Percentiles rank a stretch among this genome's conserved stretches.
These are phyloP conservation scores for Myrica gale DNA, from an alignment of 306 rosid genomes.

Conservation along the genomic window DNA sequence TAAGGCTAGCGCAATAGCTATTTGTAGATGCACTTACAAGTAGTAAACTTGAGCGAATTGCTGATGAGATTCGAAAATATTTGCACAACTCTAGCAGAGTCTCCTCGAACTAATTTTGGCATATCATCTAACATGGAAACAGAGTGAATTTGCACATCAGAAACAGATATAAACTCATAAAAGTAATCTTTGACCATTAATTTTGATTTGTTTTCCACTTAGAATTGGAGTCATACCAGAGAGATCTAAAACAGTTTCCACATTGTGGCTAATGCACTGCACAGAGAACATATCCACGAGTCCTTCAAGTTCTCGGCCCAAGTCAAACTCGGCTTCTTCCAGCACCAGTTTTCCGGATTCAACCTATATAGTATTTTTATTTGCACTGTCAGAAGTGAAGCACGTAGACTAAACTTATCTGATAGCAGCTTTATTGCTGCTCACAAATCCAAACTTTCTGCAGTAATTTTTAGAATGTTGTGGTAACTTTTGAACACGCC, in stretches of 20 bases:
- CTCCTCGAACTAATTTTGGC: too few relatives aligned
- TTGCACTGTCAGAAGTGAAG: constrained; percentile 10
- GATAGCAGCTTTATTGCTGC: neutral
- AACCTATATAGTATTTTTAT: constrained; percentile 48
- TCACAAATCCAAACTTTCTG: neutral
- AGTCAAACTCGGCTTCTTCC: constrained; percentile 90
- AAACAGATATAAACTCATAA: constrained; percentile 7
- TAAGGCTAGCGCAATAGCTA: too few relatives aligned
- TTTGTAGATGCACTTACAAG: too few relatives aligned
- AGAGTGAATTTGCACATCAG: constrained; percentile 16
- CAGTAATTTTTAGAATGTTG: too few relatives aligned
- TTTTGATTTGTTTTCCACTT: constrained; percentile 14
- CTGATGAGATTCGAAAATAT: too few relatives aligned
- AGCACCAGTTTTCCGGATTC: constrained; percentile 95
- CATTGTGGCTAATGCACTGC: constrained; percentile 93
- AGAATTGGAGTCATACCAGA: constrained; percentile 56
- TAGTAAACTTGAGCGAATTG: too few relatives aligned
- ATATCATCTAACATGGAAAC: too few relatives aligned
- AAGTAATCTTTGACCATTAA: constrained; percentile 13
- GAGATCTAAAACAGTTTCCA: constrained; percentile 89
- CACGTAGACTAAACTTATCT: neutral
- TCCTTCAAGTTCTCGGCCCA: constrained; percentile 97
- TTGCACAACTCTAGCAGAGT: too few relatives aligned
- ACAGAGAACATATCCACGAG: constrained; percentile 98
- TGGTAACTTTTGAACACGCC: too few relatives aligned